Percentiles rank a stretch among this genome's conserved stretches.
These are phyloP conservation scores for Coemansia sp. DNA, from an alignment of 192 early-diverging fungal genomes.

Conservation along the genomic window DNA sequence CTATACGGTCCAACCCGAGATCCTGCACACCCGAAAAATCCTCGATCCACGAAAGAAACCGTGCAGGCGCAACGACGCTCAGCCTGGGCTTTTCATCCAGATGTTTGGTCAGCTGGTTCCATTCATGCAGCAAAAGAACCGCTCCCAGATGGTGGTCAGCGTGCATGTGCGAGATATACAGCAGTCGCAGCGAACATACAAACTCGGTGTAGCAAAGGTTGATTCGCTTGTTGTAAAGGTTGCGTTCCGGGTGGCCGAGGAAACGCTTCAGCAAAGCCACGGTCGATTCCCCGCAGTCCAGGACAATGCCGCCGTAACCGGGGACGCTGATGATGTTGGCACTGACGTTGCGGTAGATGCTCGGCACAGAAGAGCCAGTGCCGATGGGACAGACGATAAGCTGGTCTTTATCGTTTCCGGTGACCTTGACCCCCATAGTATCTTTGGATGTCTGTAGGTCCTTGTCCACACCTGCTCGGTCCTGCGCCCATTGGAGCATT, in stretches of 20 bases:
- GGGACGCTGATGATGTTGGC: constrained; percentile 73
- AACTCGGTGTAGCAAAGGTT: constrained; percentile 46
- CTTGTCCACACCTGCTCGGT: neutral
- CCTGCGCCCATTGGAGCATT: constrained; percentile 14
- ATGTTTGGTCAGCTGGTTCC: constrained; percentile 60
- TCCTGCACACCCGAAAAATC: constrained; percentile 52
- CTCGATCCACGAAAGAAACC: constrained; percentile 49
- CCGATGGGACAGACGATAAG: constrained; percentile 73
- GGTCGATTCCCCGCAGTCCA: constrained; percentile 92
- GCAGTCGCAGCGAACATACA: constrained; percentile 60
- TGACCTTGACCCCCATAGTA: neutral
- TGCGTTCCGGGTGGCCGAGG: constrained; percentile 59
- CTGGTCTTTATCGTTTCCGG: constrained; percentile 3
- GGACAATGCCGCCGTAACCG: constrained; percentile 63
- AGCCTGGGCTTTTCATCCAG: constrained; percentile 23
- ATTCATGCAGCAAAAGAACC: constrained; percentile 67
- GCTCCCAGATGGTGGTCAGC: constrained; percentile 96
- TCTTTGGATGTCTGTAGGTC: neutral
- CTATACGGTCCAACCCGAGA: constrained; percentile 44
- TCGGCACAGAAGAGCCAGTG: constrained; percentile 87
- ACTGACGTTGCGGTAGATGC: constrained; percentile 91
- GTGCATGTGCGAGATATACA: constrained; percentile 96
- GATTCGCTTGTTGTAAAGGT: constrained; percentile 44
- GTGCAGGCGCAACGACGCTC: constrained; percentile 51
- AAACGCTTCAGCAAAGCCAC: constrained; percentile 77